Percentiles rank a stretch among this genome's conserved stretches.
phyloP scores from a whole-genome alignment of 495 filamentous ascomycete genomes.

The Talaromyces nanjingensis region DNA sequence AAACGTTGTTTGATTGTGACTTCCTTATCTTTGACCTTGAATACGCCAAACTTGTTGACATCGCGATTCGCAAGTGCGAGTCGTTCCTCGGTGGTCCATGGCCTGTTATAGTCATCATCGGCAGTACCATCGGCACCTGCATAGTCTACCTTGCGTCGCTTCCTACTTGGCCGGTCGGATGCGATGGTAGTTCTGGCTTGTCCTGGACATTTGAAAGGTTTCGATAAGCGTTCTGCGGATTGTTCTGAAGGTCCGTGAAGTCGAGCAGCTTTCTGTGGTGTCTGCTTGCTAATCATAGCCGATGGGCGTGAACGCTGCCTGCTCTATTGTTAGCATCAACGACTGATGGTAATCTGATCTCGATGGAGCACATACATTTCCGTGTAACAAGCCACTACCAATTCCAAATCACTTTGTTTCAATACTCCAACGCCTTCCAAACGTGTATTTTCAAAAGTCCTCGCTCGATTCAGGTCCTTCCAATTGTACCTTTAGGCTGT shows the following conservation, averaged over 20 bases:
- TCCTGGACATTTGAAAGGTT: conserved; percentile 91
- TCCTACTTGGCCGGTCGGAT: conserved; percentile 79
- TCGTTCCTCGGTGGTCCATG: conserved; percentile 83
- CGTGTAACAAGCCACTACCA: neutral
- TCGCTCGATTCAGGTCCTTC: neutral
- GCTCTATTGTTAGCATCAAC: neutral
- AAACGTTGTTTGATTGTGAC: conserved; percentile 77
- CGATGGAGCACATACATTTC: neutral
- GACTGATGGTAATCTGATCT: neutral
- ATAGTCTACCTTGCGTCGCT: conserved; percentile 87
- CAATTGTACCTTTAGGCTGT: neutral
- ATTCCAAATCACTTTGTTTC: neutral
- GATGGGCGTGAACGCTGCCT: conserved; percentile 41
- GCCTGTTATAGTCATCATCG: conserved; percentile 64
- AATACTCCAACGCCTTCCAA: neutral
- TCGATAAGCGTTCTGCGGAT: conserved; percentile 63
- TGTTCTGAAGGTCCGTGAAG: conserved; percentile 35
- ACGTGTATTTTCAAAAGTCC: neutral
- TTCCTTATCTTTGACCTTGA: conserved; percentile 83
- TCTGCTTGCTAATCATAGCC: conserved; percentile 14
- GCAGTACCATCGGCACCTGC: conserved; percentile 64
- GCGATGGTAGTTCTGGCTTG: conserved; percentile 61
- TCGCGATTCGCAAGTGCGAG: conserved; percentile 82
- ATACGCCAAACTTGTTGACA: conserved; percentile 83
- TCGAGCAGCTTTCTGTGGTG: conserved; percentile 21